phyloP scores from a whole-genome alignment of 306 rosid genomes.

The Pyrus bretschneideri region DNA sequence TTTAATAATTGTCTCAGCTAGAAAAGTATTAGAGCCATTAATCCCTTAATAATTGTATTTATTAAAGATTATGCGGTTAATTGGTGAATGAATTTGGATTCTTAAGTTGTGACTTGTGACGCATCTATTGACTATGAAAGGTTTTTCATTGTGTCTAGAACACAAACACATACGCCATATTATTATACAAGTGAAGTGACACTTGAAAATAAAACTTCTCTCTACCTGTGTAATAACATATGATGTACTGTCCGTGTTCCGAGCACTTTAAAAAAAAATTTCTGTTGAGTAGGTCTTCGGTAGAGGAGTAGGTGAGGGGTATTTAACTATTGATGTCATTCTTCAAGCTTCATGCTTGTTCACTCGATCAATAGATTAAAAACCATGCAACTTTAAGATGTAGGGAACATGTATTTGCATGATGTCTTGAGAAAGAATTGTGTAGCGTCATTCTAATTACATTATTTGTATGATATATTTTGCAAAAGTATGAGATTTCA shows the following conservation, averaged over 20 bases:
- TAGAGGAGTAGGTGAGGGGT: neutral
- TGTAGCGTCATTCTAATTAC: too few species aligned
- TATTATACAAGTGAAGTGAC: too few species aligned
- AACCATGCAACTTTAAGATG: neutral
- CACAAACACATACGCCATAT: accelerated
- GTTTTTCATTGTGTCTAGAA: too few species aligned
- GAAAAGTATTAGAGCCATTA: neutral
- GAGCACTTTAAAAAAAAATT: too few species aligned
- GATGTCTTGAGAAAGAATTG: too few species aligned
- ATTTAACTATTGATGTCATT: neutral
- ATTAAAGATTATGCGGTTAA: neutral
- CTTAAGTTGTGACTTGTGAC: neutral
- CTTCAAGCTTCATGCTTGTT: neutral
- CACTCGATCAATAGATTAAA: neutral
- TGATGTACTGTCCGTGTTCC: too few species aligned
- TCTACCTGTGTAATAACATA: too few species aligned
- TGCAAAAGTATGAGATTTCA: too few species aligned
- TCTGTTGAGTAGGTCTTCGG: neutral
- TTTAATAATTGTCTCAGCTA: neutral
- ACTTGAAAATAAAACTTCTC: too few species aligned
- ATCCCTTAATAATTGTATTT: neutral
- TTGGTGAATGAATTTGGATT: neutral
- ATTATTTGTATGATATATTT: too few species aligned
- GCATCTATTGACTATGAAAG: neutral
- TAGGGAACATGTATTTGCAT: too few species aligned